Percentiles rank a stretch among this genome's conserved stretches.
Evolutionary conservation across 805 yeast species (phyloP).

Genomic region (Tetrapisispora arboricola): DNA sequence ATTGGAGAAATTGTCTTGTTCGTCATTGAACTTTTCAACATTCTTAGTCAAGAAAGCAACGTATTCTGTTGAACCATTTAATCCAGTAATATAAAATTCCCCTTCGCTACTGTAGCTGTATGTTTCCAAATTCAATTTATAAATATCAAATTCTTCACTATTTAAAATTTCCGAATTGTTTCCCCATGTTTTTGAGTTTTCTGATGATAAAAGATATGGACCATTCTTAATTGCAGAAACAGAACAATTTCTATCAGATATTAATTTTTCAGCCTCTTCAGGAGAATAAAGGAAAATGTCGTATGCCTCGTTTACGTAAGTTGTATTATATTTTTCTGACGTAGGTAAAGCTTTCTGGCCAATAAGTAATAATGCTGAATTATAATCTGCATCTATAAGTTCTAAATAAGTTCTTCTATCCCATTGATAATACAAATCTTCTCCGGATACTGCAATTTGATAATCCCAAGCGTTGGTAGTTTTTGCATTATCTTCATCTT

Average conservation of each 20-base stretch:
- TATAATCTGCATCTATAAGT: conserved; percentile 61
- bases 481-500: not conserved
- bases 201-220: conserved; percentile 29
- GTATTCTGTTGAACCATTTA: conserved; percentile 53
- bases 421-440: conserved; percentile 59
- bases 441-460: conserved; percentile 55
- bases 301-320: conserved; percentile 20
- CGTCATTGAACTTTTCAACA: conserved; percentile 18
- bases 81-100: conserved; percentile 43
- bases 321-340: not conserved
- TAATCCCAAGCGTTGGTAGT: conserved; percentile 41
- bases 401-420: conserved; percentile 45
- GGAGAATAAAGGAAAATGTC: conserved; percentile 40
- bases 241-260: conserved; percentile 37
- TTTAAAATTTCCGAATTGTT: conserved; percentile 3
- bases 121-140: conserved; percentile 19
- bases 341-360: conserved; percentile 32
- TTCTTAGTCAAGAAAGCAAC: conserved; percentile 53
- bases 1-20: conserved; percentile 22
- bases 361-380: conserved; percentile 56
- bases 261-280: conserved; percentile 30
- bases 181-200: conserved; percentile 5
- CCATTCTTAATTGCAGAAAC: conserved; percentile 65
- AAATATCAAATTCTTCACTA: conserved; percentile 11
- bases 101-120: conserved; percentile 37